Evolutionary conservation across 129 eudicot species (phyloP).

Genomic region (Flaveria linearis): DNA sequence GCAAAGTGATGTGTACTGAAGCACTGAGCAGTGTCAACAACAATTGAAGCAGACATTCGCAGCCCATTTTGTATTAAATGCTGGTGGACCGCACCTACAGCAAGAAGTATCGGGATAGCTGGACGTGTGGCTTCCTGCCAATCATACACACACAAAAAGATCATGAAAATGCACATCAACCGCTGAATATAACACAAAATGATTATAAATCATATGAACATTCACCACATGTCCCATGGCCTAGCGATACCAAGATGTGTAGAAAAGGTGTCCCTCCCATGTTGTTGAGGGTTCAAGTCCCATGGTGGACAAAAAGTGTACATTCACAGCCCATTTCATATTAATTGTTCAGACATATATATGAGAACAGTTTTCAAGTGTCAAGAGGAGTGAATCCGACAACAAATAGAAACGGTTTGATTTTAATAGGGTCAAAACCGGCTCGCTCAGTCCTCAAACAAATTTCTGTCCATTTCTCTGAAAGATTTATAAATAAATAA

Average conservation of each 20-base stretch:
- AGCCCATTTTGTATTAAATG: slow-evolving; percentile 97
- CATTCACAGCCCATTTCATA: too few species aligned
- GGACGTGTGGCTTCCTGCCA: slow-evolving; percentile 91
- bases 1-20: slow-evolving; percentile 99
- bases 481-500: background rate
- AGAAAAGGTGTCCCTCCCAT: too few species aligned
- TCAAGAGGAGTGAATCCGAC: slow-evolving; percentile 1
- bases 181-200: slow-evolving; percentile 7
- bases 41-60: slow-evolving; percentile 94
- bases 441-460: background rate
- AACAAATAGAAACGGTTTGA: background rate
- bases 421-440: background rate
- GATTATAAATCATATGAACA: slow-evolving; percentile 6
- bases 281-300: too few species aligned
- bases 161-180: slow-evolving; percentile 17
- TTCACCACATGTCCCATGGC: too few species aligned
- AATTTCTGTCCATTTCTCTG: background rate
- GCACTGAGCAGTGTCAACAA: slow-evolving; percentile 99
- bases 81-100: slow-evolving; percentile 99
- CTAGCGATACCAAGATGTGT: too few species aligned
- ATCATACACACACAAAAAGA: slow-evolving; percentile 17
- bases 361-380: background rate
- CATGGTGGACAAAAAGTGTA: too few species aligned
- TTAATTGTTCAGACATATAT: too few species aligned
- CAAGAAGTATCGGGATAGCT: slow-evolving; percentile 96